Base-by-base conservation (phyloP, 345 rosid species). In the Microthlaspi erraticum region DNA sequence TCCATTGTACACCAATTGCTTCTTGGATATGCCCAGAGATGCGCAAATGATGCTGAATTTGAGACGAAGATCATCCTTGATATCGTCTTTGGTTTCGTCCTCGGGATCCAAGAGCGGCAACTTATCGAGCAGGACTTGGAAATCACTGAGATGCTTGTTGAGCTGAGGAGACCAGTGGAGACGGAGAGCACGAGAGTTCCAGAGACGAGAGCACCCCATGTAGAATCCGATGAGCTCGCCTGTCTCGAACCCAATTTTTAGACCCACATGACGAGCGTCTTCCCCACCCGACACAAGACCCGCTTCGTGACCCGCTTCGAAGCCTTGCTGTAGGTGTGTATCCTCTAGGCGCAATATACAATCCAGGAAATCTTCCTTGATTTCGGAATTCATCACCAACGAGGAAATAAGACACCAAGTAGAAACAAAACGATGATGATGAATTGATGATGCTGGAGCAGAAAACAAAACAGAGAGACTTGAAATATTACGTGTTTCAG, bases 151-250 rank as follows among this genome's bases (percentile, higher is more conserved):
- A 56, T 80, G 70, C 85, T 81, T 84, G 37, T 80, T 88, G 63
- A 85, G 68, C 69, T 88, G 83, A 51, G 75, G 26, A 23, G 93
- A 86, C 79, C 84, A 84, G 16, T 82, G 83, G 23, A 76, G 60
- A 64, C 73, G 79, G 66, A 87, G 77, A 6, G 68, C 85, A 5
- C 93, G 82, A 2, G 94, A 83, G 64, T 63, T 85, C 91, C 94
- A 89, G 10, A 91, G 72, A 39, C 78, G 85, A 46, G 83, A 81
- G 74, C 96, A 93, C 50, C 96, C 94, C 39, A 68, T 77, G 81
- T 93, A 91, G 82, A 93, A 82, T 1, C 96, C 96, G 12, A 88
- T 46, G 31, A 88, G 89, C 79, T 93, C 94, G 8, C 96, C 97
- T 10, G 79, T 76, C 45, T 84, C 96, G 73, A 87, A 89, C 33